Evolutionary conservation across 192 early-diverging fungal genomes (phyloP).

Genomic region (Coemansia sp.): DNA sequence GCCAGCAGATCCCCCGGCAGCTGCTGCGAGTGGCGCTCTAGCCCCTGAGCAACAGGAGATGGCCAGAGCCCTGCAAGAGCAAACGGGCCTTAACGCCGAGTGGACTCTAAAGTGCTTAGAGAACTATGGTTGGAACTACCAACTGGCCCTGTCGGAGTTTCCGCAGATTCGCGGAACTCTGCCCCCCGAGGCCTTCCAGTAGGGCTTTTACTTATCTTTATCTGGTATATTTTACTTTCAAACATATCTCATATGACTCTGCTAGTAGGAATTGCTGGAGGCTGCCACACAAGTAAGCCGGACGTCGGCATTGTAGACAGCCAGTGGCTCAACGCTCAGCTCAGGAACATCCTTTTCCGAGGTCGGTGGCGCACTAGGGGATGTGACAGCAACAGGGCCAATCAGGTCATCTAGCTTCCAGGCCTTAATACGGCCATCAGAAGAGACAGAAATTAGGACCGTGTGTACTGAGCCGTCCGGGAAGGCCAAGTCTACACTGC

Average conservation of each 20-base stretch:
- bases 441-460: slow-evolving; percentile 66
- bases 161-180: slow-evolving; percentile 41
- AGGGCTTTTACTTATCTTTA: background rate
- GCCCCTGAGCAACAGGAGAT: slow-evolving; percentile 51
- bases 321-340: slow-evolving; percentile 43
- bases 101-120: slow-evolving; percentile 54
- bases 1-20: slow-evolving; percentile 1
- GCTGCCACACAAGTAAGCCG: slow-evolving; percentile 61
- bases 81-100: slow-evolving; percentile 44
- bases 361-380: background rate
- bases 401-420: slow-evolving; percentile 69
- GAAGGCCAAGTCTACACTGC: slow-evolving; percentile 34
- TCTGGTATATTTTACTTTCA: background rate
- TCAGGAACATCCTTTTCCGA: slow-evolving; percentile 10
- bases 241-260: background rate
- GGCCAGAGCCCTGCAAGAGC: slow-evolving; percentile 49
- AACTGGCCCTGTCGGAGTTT: slow-evolving; percentile 46
- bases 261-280: slow-evolving; percentile 33
- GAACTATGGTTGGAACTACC: slow-evolving; percentile 54
- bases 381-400: slow-evolving; percentile 13
- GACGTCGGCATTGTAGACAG: slow-evolving; percentile 63
- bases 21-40: slow-evolving; percentile 7
- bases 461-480: slow-evolving; percentile 38
- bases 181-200: slow-evolving; percentile 50
- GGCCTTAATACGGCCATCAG: slow-evolving; percentile 72